Conservation (phyloP, 1,284 basidiomycete species). For the Rhodotorula sp. region DNA sequence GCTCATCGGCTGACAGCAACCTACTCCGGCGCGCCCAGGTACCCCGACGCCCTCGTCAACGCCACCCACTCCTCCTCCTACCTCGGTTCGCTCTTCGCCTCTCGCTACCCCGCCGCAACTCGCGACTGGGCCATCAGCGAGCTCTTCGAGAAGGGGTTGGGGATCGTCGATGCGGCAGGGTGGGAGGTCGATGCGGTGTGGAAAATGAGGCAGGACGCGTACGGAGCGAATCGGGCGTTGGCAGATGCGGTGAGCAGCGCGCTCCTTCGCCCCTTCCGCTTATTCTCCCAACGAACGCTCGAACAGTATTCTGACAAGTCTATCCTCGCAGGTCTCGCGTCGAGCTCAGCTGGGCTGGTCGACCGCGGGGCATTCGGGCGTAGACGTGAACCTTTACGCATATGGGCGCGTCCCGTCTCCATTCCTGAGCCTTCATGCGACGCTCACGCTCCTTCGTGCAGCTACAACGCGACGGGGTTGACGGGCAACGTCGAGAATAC, state of each 20-base stretch:
- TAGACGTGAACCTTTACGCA: conserved; percentile 51
- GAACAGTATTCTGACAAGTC: not conserved
- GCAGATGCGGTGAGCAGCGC: conserved; percentile 42
- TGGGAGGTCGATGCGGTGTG: conserved; percentile 45
- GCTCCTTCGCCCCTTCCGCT: not conserved
- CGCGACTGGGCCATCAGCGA: conserved; percentile 35
- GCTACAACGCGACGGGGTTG: conserved; percentile 39
- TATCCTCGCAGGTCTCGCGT: conserved; percentile 39
- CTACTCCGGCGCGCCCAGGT: conserved; percentile 38
- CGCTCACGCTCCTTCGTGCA: not conserved
- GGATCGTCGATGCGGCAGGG: conserved; percentile 42
- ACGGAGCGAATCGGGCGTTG: conserved; percentile 32
- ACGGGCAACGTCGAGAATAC: conserved; percentile 50
- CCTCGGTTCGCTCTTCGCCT: conserved; percentile 38
- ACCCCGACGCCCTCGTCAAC: conserved; percentile 47
- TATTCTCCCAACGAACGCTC: not conserved
- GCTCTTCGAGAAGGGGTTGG: conserved; percentile 42
- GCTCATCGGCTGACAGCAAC: no score
- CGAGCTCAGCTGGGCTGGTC: conserved; percentile 51
- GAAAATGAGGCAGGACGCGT: conserved; percentile 31
- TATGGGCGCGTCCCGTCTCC: conserved; percentile 36
- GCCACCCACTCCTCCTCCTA: conserved; percentile 47
- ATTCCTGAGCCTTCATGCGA: no score
- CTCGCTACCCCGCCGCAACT: conserved; percentile 25
- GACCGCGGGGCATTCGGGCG: conserved; percentile 50